Percentiles rank a stretch among this genome's conserved stretches.
phyloP scores from a whole-genome alignment of 192 early-diverging fungal genomes.

The Geranomyces michiganensis region DNA sequence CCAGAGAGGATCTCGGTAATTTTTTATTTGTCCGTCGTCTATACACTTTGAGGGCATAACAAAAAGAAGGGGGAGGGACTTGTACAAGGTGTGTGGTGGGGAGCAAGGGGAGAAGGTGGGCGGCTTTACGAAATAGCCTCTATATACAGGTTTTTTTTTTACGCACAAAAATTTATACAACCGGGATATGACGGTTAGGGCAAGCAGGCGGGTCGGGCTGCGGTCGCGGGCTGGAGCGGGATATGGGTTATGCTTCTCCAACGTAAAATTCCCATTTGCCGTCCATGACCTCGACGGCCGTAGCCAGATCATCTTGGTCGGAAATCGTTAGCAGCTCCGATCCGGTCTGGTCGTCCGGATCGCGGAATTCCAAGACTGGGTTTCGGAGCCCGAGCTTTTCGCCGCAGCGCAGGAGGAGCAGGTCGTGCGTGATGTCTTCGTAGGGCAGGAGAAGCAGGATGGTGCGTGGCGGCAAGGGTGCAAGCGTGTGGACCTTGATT shows the following conservation, averaged over 20 bases:
- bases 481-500: slow-evolving; percentile 14
- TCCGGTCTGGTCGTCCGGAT: slow-evolving; percentile 2
- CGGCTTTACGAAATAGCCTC: too few relatives aligned
- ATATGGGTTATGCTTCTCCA: not conserved
- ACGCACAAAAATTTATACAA: too few relatives aligned
- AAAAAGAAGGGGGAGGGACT: too few relatives aligned
- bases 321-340: not conserved
- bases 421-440: not conserved
- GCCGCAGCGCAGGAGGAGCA: not conserved
- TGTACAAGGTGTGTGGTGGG: too few relatives aligned
- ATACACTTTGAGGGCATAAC: too few relatives aligned
- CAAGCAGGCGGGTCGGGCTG: too few relatives aligned
- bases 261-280: slow-evolving; percentile 13
- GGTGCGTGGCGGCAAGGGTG: not conserved
- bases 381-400: slow-evolving; percentile 11
- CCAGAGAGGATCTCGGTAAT: too few relatives aligned
- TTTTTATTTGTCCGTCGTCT: too few relatives aligned
- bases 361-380: not conserved
- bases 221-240: too few relatives aligned
- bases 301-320: slow-evolving; percentile 11
- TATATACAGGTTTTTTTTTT: too few relatives aligned
- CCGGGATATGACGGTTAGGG: too few relatives aligned
- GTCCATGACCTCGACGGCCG: slow-evolving; percentile 13
- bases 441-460: slow-evolving; percentile 6
- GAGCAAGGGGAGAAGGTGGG: too few relatives aligned